phyloP scores from a whole-genome alignment of 2,329 filamentous ascomycete genomes.

The Coniella lustricola region DNA sequence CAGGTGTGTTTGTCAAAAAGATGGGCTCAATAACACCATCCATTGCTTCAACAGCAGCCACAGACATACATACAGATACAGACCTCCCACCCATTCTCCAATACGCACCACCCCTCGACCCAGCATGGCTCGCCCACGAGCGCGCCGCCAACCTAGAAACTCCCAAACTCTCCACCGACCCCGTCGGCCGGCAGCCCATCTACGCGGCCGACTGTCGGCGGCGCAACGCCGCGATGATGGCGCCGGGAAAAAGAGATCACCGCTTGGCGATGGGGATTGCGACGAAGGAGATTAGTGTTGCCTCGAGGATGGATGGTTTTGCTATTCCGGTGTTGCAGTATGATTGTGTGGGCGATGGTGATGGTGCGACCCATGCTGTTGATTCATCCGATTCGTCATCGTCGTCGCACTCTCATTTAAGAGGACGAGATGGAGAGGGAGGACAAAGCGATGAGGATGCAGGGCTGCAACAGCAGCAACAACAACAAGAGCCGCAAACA shows the following conservation, averaged over 20 bases:
- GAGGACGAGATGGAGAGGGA: too few relatives aligned
- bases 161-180: slow-evolving; percentile 22
- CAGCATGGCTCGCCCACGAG: slow-evolving; percentile 35
- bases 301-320: slow-evolving; percentile 27
- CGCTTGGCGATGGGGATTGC: slow-evolving; percentile 29
- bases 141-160: slow-evolving; percentile 22
- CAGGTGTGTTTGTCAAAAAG: too few relatives aligned
- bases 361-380: neutral
- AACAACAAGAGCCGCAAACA: slow-evolving; percentile 16
- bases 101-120: slow-evolving; percentile 31
- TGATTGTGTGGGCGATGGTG: slow-evolving; percentile 9
- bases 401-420: too few relatives aligned
- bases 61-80: neutral
- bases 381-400: too few relatives aligned
- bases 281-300: slow-evolving; percentile 23
- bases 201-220: slow-evolving; percentile 36
- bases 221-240: slow-evolving; percentile 29
- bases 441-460: too few relatives aligned
- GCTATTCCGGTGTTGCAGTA: slow-evolving; percentile 32
- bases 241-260: slow-evolving; percentile 28
- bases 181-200: slow-evolving; percentile 29
- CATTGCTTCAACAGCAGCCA: neutral
- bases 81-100: slow-evolving; percentile 23
- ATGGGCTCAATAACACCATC: too few relatives aligned
- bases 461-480: too few relatives aligned